Base-by-base conservation (phyloP, 2,329 filamentous ascomycete genomes). In the Pyrenophora graminea region DNA sequence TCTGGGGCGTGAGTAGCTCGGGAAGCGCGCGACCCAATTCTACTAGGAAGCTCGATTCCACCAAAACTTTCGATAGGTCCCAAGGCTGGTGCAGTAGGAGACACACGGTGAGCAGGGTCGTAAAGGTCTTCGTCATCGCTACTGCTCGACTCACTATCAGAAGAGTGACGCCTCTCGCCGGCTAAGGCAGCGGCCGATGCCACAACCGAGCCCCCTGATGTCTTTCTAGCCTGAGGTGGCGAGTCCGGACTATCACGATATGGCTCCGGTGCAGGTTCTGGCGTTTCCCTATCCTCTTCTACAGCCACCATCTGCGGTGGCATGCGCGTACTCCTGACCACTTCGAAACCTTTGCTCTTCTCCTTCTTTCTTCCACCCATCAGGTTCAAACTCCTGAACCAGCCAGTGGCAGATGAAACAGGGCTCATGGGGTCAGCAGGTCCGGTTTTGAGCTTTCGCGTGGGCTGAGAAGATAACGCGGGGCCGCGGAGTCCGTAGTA, bases 261-360 rank as follows among this genome's bases (percentile, higher is more conserved):
- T 1, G 85, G 72, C 44, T 74, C 72, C 21, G 70, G 66, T 10
- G 52, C 48, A 10, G 63, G 53, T 13, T 57, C 58, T 12, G 66
- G 65, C 10, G 67, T 62, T 25, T 71, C 82, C 44, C 89, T 88
- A 51, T 87, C 85, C 51, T 85, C 81, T 25, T 83, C 80, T 8
- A 80, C 76, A 23, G 81, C 82, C 79, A 91, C 88, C 51, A 87
- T 86, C 6, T 89, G 87, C 2, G 73, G 75, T 8, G 91, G 91
- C 78, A 94, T 91, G 48, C 92, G 84, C 6, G 91, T 85, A 69
- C 92, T 97, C 65, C 94, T 81, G 13, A 99, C 93, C 4, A 99
- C 94, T 71, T 97, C 94, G 62, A 99, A 99, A 0, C 94, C 94
- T 74, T 97, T 97, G 59, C 88, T 87, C 74, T 95, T 96, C 60